A percentile compares a stretch with the other conserved stretches of the same genome.
Conservation (phyloP, 202 grass and related monocot genomes). For the Schoenoplectus tabernaemontani region DNA sequence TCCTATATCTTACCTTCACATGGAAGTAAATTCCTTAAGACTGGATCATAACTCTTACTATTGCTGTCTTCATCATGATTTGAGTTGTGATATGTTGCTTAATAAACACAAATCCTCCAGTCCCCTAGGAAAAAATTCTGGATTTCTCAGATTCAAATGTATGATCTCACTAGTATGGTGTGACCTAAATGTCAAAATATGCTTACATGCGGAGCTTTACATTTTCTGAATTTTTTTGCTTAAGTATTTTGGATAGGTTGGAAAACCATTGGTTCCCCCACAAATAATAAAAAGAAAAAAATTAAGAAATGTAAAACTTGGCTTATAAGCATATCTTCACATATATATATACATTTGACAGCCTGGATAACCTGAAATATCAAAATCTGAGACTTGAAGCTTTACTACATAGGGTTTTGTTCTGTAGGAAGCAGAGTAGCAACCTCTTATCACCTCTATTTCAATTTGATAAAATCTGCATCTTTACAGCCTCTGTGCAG, state of each 20-base stretch:
- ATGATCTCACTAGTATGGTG: not conserved
- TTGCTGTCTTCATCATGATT: not conserved
- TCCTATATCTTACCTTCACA: not conserved
- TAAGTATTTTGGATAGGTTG: not conserved
- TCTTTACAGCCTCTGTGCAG: constrained; percentile 89
- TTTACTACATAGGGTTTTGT: not conserved
- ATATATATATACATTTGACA: not conserved
- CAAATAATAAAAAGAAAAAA: not conserved
- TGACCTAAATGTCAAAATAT: not conserved
- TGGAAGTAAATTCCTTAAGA: not conserved
- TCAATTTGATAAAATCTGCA: constrained; percentile 1
- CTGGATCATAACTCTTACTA: no score
- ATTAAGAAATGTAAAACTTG: not conserved
- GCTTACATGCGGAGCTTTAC: not conserved
- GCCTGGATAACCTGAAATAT: not conserved
- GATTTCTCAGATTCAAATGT: not conserved
- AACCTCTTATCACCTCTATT: not conserved
- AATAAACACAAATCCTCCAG: not conserved
- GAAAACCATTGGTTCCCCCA: not conserved
- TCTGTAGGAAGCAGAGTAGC: not conserved
- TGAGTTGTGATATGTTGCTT: not conserved
- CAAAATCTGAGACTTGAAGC: not conserved
- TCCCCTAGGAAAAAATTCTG: not conserved
- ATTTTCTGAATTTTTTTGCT: not conserved
- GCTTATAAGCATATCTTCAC: not conserved